A percentile compares a stretch with the other conserved stretches of the same genome.
These are phyloP conservation scores for Cordyceps javanica DNA, from an alignment of 2,329 filamentous ascomycete genomes.

Conservation along the genomic window DNA sequence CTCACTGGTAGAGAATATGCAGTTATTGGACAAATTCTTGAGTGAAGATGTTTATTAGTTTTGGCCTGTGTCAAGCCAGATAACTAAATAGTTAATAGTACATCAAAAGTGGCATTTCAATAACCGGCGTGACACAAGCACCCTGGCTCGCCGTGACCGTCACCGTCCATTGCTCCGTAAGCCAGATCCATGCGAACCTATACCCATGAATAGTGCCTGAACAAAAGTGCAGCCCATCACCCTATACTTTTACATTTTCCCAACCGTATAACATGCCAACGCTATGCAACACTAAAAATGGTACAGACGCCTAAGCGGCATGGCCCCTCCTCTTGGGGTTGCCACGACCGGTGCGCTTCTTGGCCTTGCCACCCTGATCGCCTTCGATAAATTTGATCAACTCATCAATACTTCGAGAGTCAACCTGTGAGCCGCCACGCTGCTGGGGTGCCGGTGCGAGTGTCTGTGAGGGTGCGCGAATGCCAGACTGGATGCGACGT, in stretches of 20 bases:
- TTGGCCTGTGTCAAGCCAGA: background rate
- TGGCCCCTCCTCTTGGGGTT: conserved; percentile 50
- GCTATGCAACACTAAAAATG: conserved; percentile 7
- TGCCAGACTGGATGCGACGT: conserved; percentile 62
- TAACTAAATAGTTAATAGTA: conserved; percentile 3
- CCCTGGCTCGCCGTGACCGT: background rate
- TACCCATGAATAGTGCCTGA: background rate
- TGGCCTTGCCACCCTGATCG: conserved; percentile 47
- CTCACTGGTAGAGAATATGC: background rate
- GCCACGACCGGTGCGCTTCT: conserved; percentile 48
- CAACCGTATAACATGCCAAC: background rate
- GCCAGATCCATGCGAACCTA: background rate
- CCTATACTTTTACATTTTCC: conserved; percentile 11
- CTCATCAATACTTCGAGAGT: conserved; percentile 85
- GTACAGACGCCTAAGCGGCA: conserved; percentile 1
- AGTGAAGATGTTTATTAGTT: conserved; percentile 17
- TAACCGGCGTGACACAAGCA: background rate
- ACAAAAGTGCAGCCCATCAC: conserved; percentile 2
- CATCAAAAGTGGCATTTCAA: conserved; percentile 9
- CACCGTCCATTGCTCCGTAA: conserved; percentile 1
- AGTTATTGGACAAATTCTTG: conserved; percentile 4
- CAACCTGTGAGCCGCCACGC: conserved; percentile 39
- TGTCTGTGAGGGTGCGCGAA: conserved; percentile 38
- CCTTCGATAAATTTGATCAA: conserved; percentile 93
- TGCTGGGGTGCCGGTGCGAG: conserved; percentile 29